Evolutionary conservation across 192 early-diverging fungal genomes (phyloP), one percentile per base, ranked within the genome.

Genomic region (Entomortierella parvispora): DNA sequence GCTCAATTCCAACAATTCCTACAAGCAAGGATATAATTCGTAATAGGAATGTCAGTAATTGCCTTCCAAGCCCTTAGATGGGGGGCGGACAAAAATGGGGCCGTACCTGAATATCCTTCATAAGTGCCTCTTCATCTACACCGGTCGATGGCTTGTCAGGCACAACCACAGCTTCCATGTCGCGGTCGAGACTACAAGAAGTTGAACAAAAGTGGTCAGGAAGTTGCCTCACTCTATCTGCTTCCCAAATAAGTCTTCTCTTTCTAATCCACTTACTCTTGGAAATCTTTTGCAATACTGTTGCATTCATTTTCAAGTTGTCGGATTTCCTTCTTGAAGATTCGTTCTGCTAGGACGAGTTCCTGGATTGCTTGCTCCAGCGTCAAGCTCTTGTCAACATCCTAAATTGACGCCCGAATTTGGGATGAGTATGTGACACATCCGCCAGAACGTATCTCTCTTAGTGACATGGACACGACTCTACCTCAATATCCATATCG

Each of bases 331-430:
- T 45, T 44, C 33, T 68, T 68, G 74, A 56, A 68, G 20, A 68
- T 77, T 4, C 51, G 68, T 48, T 77, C 74, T 0, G 74, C 74
- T 17, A 53, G 32, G 2, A 40, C 18, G 4, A 77, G 61, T 34
- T 77, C 74, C n/a, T 77, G 60, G 11, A 77, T 77, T 0, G 74
- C 74, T 22, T 77, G 65, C 50, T 77, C 74, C 28, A 77, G 61
- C 0, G 74, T 68, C 20, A 77, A 25, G n/a, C 68, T 65, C 49
- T 68, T 77, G 49, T 77, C 74, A 4, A 77, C 61, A 29, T 68
- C 74, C 74, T 77, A 65, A 23, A 40, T 56, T 17, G 22, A 17
- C 29, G 3, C 11, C 2, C 17, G 17, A 44, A 4, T 18, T 28
- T 42, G 23, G n/a, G 33, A 26, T 2, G n/a, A 10, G 17, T 42